A percentile compares a stretch with the other conserved stretches of the same genome.
These are phyloP conservation scores for Coccomyxa sp. DNA, from an alignment of 139 green algal species.

Conservation along the genomic window DNA sequence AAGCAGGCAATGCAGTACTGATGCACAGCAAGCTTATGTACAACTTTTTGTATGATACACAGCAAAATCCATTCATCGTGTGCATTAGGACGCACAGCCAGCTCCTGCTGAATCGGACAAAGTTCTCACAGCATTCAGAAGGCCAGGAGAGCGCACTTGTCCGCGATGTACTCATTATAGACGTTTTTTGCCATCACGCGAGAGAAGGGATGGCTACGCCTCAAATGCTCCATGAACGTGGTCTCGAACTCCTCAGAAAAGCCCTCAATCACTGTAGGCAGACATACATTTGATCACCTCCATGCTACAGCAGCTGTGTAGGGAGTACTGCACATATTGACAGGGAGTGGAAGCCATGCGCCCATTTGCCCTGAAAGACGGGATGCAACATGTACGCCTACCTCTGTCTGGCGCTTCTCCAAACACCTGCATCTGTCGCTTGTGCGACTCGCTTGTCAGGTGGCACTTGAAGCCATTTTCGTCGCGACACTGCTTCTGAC, in stretches of 20 bases:
- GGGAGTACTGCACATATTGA: too few species aligned
- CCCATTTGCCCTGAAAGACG: too few species aligned
- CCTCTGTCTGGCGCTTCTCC: slow-evolving; percentile 63
- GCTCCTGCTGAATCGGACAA: too few species aligned
- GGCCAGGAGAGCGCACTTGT: too few species aligned
- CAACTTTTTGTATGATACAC: too few species aligned
- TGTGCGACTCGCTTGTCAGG: slow-evolving; percentile 73
- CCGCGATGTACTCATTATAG: slow-evolving; percentile 94
- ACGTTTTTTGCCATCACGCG: slow-evolving; percentile 79
- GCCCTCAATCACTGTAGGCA: slow-evolving; percentile 58
- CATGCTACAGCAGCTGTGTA: too few species aligned
- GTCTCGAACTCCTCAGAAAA: slow-evolving; percentile 89
- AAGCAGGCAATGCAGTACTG: too few species aligned
- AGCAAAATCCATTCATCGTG: too few species aligned
- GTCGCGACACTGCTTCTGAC: slow-evolving; percentile 96
- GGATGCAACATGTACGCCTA: not conserved
- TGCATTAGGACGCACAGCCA: too few species aligned
- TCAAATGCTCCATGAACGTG: slow-evolving; percentile 88
- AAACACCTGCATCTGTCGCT: slow-evolving; percentile 87
- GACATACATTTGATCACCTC: not conserved
- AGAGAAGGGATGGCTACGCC: slow-evolving; percentile 62
- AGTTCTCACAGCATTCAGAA: not conserved
- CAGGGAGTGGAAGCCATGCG: too few species aligned
- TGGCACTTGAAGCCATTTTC: slow-evolving; percentile 99
- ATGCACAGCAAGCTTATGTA: too few species aligned